Evolutionary conservation across 2,329 filamentous ascomycete species (phyloP), one percentile per base, ranked within the genome.

Genomic region (Pyrenophora tritici-repentis): DNA sequence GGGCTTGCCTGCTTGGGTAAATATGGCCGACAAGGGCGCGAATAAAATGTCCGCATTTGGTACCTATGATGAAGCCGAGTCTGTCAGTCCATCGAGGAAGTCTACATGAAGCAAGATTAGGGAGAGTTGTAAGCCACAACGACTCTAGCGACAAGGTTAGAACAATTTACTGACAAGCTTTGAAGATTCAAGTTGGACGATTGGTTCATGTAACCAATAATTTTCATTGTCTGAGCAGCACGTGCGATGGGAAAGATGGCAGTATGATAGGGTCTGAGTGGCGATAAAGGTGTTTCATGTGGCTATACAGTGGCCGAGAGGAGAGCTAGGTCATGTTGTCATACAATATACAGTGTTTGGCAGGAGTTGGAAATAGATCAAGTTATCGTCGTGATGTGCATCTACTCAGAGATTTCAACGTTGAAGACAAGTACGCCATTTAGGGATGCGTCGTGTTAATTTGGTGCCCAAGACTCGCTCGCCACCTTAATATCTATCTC

Each of bases 401-500:
- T 9, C 10, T 12, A 4, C 9, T 44, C 18, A 20, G 18, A 3
- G 18, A 44, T 18, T 36, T n/a, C n/a, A n/a, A n/a, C n/a, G n/a
- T n/a, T 26, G 14, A 33, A n/a, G 18, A 20, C 16, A 33, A 44
- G 26, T 13, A 29, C 8, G 26, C 26, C 10, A 12, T 29, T 12
- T 13, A 12, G 26, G 20, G 12, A 14, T 44, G 14, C 42, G 18
- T 3, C 24, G 3, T 20, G 24, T 26, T 6, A 13, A 42, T 16
- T 32, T 42, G 39, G 17, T 31, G 12, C 6, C n/a, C 9, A n/a
- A 13, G 26, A 12, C 26, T 12, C 9, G 26, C 9, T 26, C 24
- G 8, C 6, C 8, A 26, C 24, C 24, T 26, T 3, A 7, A 26
- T 54, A 36, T 57, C 29, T 55, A n/a, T 17, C 47, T 53, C 35